phyloP scores from a whole-genome alignment of 2,329 filamentous ascomycete genomes.

The Lasiodiplodia theobromae region DNA sequence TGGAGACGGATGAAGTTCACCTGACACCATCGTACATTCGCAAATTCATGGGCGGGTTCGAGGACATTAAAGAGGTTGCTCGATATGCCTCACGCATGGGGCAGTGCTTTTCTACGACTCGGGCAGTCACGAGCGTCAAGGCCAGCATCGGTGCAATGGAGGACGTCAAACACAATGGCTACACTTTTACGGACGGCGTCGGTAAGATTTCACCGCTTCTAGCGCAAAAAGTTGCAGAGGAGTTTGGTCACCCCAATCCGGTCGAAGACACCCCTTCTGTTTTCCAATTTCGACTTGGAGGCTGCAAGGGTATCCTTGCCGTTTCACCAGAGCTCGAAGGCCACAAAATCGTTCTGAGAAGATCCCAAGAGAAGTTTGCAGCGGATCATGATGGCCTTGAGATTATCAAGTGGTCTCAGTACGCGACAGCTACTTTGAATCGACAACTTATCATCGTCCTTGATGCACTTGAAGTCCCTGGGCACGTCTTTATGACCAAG shows the following conservation, averaged over 20 bases:
- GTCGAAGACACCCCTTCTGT: conserved; percentile 72
- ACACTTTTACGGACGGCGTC: conserved; percentile 88
- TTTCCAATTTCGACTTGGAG: conserved; percentile 90
- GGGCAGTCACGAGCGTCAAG: conserved; percentile 56
- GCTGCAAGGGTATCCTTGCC: conserved; percentile 87
- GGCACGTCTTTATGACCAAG: conserved; percentile 70
- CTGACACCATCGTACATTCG: conserved; percentile 63
- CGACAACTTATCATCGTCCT: conserved; percentile 90
- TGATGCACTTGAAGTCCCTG: conserved; percentile 75
- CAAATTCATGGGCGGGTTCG: conserved; percentile 84
- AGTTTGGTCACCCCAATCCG: conserved; percentile 68
- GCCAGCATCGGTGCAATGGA: conserved; percentile 65
- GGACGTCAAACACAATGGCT: conserved; percentile 74
- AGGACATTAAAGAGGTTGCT: conserved; percentile 80
- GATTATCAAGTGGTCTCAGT: conserved; percentile 81
- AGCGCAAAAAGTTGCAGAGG: conserved; percentile 74
- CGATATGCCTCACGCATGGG: conserved; percentile 90
- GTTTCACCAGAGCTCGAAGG: conserved; percentile 69
- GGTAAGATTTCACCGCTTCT: conserved; percentile 87
- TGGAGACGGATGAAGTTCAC: conserved; percentile 66
- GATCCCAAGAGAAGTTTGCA: conserved; percentile 87
- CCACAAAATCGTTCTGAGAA: conserved; percentile 75
- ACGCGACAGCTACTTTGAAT: conserved; percentile 81
- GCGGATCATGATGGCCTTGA: conserved; percentile 76
- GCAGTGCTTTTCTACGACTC: conserved; percentile 94